Percentiles rank a stretch among this genome's conserved stretches.
Conservation (phyloP, 495 filamentous ascomycete species). For the Aspergillus biplanus region DNA sequence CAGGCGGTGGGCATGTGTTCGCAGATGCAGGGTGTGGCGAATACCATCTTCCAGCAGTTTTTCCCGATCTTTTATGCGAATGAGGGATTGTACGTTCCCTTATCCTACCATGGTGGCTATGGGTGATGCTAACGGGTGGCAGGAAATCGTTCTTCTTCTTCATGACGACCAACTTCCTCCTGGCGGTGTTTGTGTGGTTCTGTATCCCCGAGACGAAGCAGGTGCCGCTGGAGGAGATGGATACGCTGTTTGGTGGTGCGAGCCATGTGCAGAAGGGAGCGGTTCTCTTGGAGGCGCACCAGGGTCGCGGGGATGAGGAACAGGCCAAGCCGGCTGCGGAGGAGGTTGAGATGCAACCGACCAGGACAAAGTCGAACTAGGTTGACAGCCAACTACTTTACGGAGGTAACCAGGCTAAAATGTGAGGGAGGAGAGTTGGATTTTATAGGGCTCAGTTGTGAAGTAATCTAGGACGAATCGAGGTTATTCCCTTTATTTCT, state of each 20-base stretch:
- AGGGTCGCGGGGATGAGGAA: neutral
- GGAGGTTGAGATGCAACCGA: neutral
- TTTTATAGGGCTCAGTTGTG: no score
- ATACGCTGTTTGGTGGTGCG: slow-evolving; percentile 58
- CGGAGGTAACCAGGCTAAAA: no score
- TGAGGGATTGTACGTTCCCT: slow-evolving; percentile 12
- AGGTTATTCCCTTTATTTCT: no score
- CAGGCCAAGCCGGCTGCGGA: neutral
- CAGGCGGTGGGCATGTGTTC: slow-evolving; percentile 66
- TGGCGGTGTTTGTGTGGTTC: slow-evolving; percentile 72
- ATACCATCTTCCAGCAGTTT: slow-evolving; percentile 63
- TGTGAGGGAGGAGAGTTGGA: no score
- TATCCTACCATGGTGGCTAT: no score
- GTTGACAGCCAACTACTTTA: neutral
- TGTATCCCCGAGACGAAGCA: slow-evolving; percentile 75
- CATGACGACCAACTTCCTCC: slow-evolving; percentile 57
- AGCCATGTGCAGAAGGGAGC: slow-evolving; percentile 48
- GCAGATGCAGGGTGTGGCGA: slow-evolving; percentile 64
- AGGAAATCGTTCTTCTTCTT: slow-evolving; percentile 67
- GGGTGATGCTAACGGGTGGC: neutral
- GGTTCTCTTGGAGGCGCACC: neutral
- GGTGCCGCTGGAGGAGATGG: slow-evolving; percentile 66
- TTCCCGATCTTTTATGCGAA: slow-evolving; percentile 63
- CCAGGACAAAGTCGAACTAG: neutral
- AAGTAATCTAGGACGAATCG: no score